These are phyloP conservation scores for Globisporangium radiosum DNA, from an alignment of 352 stramenopile species.

Conservation along the genomic window DNA sequence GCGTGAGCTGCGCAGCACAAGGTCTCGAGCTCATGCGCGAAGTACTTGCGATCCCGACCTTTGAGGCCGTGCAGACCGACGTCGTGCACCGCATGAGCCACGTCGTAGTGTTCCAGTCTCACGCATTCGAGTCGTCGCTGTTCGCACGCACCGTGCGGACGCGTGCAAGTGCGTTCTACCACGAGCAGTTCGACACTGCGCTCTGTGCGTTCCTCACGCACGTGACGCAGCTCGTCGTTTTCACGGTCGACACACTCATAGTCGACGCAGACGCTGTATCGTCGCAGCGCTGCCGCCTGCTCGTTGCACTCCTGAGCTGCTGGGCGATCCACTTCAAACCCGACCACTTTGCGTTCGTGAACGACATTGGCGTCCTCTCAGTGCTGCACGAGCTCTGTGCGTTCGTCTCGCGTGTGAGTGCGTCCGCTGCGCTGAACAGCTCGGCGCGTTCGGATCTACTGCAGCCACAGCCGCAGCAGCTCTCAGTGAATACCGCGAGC, in stretches of 20 bases:
- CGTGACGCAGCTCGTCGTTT: conserved; percentile 28
- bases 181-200: conserved; percentile 21
- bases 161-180: conserved; percentile 26
- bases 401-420: not conserved
- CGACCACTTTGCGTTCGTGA: conserved; percentile 47
- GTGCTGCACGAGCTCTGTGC: conserved; percentile 29
- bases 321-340: conserved; percentile 33
- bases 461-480: not conserved
- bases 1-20: conserved; percentile 28
- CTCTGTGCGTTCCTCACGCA: conserved; percentile 26
- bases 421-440: not conserved
- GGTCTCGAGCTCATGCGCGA: conserved; percentile 43
- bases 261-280: not conserved
- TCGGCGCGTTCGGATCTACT: not conserved
- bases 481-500: conserved; percentile 2
- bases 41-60: conserved; percentile 30
- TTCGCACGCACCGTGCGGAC: not conserved
- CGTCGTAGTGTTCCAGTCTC: conserved; percentile 32
- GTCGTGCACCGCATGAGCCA: conserved; percentile 46
- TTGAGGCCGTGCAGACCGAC: conserved; percentile 44
- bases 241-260: conserved; percentile 19
- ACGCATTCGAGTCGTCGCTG: not conserved
- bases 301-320: conserved; percentile 29
- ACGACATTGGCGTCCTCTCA: conserved; percentile 33
- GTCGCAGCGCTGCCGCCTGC: not conserved